Percentiles rank a stretch among this genome's conserved stretches.
Conservation (phyloP, 345 rosid species). For the Salix koriyanagi region DNA sequence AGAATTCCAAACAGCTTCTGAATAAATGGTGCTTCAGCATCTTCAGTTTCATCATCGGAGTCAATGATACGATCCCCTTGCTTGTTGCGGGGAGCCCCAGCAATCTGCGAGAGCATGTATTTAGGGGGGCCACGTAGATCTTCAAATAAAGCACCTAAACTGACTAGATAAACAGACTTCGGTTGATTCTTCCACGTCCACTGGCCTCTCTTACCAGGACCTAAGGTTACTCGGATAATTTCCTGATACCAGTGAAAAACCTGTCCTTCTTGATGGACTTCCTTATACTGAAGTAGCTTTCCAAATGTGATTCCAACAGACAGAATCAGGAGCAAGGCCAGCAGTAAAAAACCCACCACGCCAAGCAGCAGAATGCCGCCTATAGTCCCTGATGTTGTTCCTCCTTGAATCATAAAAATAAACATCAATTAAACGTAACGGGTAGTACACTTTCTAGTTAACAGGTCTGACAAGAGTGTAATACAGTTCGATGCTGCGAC, state of each 20-base stretch:
- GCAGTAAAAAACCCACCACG: slow-evolving; percentile 42
- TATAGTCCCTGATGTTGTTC: slow-evolving; percentile 41
- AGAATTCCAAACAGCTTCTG: slow-evolving; percentile 88
- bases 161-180: slow-evolving; percentile 38
- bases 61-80: slow-evolving; percentile 63
- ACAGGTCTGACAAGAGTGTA: not conserved
- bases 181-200: slow-evolving; percentile 80
- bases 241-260: slow-evolving; percentile 89
- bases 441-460: not conserved
- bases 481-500: not conserved
- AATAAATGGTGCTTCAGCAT: slow-evolving; percentile 89
- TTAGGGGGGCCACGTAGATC: slow-evolving; percentile 95
- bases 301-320: slow-evolving; percentile 79
- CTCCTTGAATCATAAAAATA: slow-evolving; percentile 37
- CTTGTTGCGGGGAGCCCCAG: slow-evolving; percentile 41
- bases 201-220: slow-evolving; percentile 94
- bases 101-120: slow-evolving; percentile 89
- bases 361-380: slow-evolving; percentile 60
- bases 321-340: slow-evolving; percentile 66
- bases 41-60: slow-evolving; percentile 91
- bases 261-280: slow-evolving; percentile 82
- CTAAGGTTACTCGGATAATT: slow-evolving; percentile 68
- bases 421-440: not conserved
- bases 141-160: slow-evolving; percentile 72
- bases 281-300: slow-evolving; percentile 87